Evolutionary conservation across 2,329 filamentous ascomycete species (phyloP), one percentile per base, ranked within the genome.

Genomic region (Colletotrichum sp.): DNA sequence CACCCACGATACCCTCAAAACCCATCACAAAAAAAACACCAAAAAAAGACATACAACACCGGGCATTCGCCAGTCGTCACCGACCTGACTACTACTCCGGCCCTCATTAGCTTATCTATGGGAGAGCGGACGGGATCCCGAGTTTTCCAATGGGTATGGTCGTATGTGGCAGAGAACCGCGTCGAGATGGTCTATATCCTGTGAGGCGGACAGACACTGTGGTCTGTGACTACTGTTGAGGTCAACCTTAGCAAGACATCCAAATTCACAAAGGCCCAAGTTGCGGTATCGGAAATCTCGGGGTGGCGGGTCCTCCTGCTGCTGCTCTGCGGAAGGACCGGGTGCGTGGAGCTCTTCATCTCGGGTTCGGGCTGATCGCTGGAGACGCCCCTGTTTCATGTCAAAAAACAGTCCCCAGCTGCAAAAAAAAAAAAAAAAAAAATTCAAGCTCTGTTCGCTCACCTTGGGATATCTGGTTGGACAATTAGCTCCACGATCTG

Each of bases 371-470:
- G 61, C 61, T 63, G 61, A 63, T 63, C 61, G 21, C 61, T 38
- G 61, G 61, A 63, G 34, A 24, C 21, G 61, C 61, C 61, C 61
- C 61, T 63, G 32, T 63, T 63, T 63, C 61, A 63, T 24, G 34
- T 63, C 61, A 63, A 61, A 8, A 18, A 61, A 63, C 4, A 3
- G 13, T 21, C 13, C 21, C 21, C 32, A 21, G 43, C 43, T 12
- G 43, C n/a, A 52, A 52, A 52, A 9, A 18, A 18, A 48, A 21
- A n/a, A 26, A 52, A 52, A 52, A 9, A 18, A 18, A 48, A 21
- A n/a, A 26, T 43, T 21, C 12, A 63, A 63, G 61, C 61, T 63
- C 34, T 63, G 58, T n/a, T 61, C 18, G 58, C 28, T 61, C 18
- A 61, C 58, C 58, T 30, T 32, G 58, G 18, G 18, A 61, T 7